Evolutionary conservation across 768 basidiomycete species (phyloP), one percentile per base, ranked within the genome.

Genomic region (Lactifluus hygrophoroides): DNA sequence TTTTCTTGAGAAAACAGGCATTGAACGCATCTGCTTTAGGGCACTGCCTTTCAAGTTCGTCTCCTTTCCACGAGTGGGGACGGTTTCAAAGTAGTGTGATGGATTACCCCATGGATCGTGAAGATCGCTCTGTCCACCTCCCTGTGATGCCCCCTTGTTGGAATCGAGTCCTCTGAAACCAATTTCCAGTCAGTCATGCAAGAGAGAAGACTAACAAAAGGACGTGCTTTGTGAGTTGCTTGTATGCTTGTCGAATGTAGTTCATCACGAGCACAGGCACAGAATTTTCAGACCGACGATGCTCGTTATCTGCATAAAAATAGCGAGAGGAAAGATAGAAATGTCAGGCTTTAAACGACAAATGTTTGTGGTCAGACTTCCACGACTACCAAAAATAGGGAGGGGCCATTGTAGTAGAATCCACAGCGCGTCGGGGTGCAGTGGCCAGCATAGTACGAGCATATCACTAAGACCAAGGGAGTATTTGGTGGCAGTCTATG

Each of bases 51-150:
- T 51, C 11, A n/a, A n/a, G n/a, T 0, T 19, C 32, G 6, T 47
- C 11, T 49, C 17, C 30, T 49, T 47, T 14, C 27, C 6, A 16
- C 48, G 34, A 3, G 40, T 19, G 17, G 35, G 3, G 19, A 5
- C 3, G n/a, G 27, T 27, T 38, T 19, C 19, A 30, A 56, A 56
- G 28, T 45, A 35, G 21, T 35, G 35, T 4, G 53, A 43, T 6
- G 21, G 21, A 37, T 51, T 32, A 17, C 48, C 59, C 59, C 59
- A 60, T 42, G 56, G 34, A 25, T 60, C 53, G n/a, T 56, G 16
- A 14, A 46, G 2, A 30, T 25, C 28, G 3, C 53, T 48, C 10
- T 43, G 32, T 27, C 37, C 7, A 5, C 9, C 53, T 17, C 17
- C 54, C 25, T 35, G 48, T 8, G 43, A 11, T 37, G 23, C 37